Evolutionary conservation across 495 filamentous ascomycete genomes (phyloP).

Genomic region (Penicillium robsamsonii): DNA sequence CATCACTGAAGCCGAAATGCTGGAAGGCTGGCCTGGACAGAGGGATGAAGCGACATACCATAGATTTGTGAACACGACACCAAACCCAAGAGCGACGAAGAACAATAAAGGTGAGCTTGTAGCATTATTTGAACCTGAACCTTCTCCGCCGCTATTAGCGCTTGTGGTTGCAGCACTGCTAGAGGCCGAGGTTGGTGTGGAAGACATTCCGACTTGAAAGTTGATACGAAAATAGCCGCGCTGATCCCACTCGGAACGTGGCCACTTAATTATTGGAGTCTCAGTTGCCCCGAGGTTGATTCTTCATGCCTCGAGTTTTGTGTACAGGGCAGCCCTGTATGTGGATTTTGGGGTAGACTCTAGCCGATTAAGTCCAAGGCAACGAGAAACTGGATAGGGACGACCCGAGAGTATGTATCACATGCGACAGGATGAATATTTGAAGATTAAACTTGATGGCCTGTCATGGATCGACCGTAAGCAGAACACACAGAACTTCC

Average conservation of each 20-base stretch:
- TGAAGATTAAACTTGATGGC: neutral
- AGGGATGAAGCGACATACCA: conserved; percentile 60
- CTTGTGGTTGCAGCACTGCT: conserved; percentile 25
- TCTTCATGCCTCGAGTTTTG: conserved; percentile 7
- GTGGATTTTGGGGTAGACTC: neutral
- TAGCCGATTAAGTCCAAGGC: neutral
- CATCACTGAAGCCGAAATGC: neutral
- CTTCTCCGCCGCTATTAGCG: conserved; percentile 6
- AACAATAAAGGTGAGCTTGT: conserved; percentile 92
- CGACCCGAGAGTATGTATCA: neutral
- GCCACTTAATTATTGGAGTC: neutral
- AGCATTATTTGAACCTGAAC: conserved; percentile 16
- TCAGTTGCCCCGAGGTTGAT: neutral
- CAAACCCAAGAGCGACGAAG: conserved; percentile 96
- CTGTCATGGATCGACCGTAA: neutral
- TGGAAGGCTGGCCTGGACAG: neutral
- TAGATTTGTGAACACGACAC: conserved; percentile 97
- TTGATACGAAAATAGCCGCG: neutral
- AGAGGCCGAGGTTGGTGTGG: conserved; percentile 25
- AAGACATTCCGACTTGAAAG: conserved; percentile 13
- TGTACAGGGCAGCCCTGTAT: conserved; percentile 2
- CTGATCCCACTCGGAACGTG: neutral
- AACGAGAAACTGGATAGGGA: neutral
- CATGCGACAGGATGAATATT: neutral
- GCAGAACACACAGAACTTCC: conserved; percentile 6